Base-by-base conservation (phyloP, 2,329 filamentous ascomycete genomes). In the Xylaria sp. region DNA sequence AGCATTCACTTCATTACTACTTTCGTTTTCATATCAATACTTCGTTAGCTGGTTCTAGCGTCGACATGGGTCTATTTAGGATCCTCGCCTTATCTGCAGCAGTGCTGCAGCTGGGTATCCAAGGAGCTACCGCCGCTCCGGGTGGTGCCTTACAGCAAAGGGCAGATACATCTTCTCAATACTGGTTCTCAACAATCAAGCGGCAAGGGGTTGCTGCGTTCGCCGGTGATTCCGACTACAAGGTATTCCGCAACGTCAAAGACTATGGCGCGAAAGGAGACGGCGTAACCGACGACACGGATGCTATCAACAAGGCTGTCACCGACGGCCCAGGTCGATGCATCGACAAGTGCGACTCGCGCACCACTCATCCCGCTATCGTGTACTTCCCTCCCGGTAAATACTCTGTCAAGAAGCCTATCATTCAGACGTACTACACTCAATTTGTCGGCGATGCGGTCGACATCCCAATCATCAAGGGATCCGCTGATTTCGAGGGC, bases 301-400 rank as follows among this genome's bases (percentile, higher is more conserved):
- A 78, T 0, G 92, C 94, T 59, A 97, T 98, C 84, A 97, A 97
- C 80, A 77, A 80, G 42, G 93, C 93, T 67, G 90, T 97, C 71
- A 83, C 86, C 4, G 85, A 87, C n/a, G 92, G 92, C 19, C 43
- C 60, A 28, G 82, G 84, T 70, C 91, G 94, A 45, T 98, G 94
- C 74, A 92, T 92, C 40, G 75, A 86, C 66, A 87, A 87, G 65
- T 98, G 94, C 74, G 91, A 95, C 74, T 96, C 92, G 1, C 87
- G 86, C 33, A 98, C 94, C 2, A 85, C 86, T n/a, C 87, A 88
- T 1, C 94, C 94, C 0, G 94, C 92, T 25, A 80, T 98, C 14
- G 87, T 98, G 56, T 98, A 96, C 82, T 96, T 98, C 81, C 94
- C 93, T 40, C 83, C 92, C 11, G 94, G 94, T 68, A 96, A 88